A percentile compares a stretch with the other conserved stretches of the same genome.
Evolutionary conservation across 83 land plant species (phyloP).

Genomic region (Thuja plicata): DNA sequence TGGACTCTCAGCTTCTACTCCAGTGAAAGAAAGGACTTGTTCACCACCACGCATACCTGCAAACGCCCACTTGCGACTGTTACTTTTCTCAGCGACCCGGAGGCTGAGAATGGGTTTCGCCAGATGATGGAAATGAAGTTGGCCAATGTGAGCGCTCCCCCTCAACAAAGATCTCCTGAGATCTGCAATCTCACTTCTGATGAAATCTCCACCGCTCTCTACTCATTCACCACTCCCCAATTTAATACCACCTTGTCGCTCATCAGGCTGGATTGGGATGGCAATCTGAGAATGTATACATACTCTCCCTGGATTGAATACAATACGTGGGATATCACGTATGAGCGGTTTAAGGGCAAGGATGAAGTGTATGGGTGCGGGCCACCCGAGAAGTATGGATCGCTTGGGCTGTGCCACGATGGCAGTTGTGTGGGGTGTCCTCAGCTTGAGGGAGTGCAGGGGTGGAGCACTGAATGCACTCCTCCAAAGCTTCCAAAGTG

Average conservation of each 20-base stretch:
- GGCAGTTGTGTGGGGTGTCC: conserved; percentile 33
- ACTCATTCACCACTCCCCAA: conserved; percentile 18
- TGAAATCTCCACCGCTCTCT: background rate
- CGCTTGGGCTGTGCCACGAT: conserved; percentile 26
- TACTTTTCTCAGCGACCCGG: conserved; percentile 14
- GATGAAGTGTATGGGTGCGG: conserved; percentile 18
- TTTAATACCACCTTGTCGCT: conserved; percentile 32
- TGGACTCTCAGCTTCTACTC: conserved; percentile 17
- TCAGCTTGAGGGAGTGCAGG: no score
- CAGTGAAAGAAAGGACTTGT: background rate
- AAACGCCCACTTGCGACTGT: background rate
- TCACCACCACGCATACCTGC: background rate
- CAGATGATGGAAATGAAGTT: conserved; percentile 1
- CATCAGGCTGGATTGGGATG: conserved; percentile 35
- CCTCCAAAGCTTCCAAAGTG: no score
- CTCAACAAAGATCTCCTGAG: background rate
- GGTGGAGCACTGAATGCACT: no score
- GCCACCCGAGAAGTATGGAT: conserved; percentile 30
- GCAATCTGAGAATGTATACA: conserved; percentile 36
- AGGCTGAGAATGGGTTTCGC: conserved; percentile 12
- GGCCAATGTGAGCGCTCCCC: background rate
- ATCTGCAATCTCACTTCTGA: background rate
- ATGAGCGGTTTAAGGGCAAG: no score
- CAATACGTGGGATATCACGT: conserved; percentile 24
- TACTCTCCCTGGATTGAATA: conserved; percentile 25